Evolutionary conservation across 2,329 filamentous ascomycete species (phyloP).

Genomic region (Diaporthe citrichinensis): DNA sequence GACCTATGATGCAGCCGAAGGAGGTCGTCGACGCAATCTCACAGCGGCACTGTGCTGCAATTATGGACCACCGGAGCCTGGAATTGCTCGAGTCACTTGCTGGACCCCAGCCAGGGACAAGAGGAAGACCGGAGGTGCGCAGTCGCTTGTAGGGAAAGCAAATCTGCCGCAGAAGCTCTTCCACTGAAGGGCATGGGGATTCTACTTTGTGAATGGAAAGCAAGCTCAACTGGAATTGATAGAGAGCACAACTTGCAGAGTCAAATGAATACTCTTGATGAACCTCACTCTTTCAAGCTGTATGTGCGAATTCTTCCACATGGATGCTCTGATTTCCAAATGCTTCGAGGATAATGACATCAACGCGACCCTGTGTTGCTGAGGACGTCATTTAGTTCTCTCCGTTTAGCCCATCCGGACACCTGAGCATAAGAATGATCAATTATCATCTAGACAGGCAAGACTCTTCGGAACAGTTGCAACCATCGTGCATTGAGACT

Average conservation of each 20-base stretch:
- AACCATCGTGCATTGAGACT: too few relatives aligned
- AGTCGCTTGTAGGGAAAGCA: slow-evolving; percentile 7
- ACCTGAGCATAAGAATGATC: too few relatives aligned
- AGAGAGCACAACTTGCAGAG: neutral
- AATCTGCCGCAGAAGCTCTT: neutral
- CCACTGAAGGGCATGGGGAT: too few relatives aligned
- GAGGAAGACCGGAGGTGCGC: neutral
- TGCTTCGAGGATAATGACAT: neutral
- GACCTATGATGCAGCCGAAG: slow-evolving; percentile 53
- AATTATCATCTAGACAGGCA: neutral
- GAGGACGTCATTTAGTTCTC: neutral
- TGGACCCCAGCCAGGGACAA: neutral
- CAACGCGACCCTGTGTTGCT: neutral
- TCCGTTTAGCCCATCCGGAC: neutral
- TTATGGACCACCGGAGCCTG: slow-evolving; percentile 52
- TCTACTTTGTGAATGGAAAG: neutral
- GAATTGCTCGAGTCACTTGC: slow-evolving; percentile 48
- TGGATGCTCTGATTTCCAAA: too few relatives aligned
- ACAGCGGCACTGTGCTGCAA: slow-evolving; percentile 50
- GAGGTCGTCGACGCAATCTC: slow-evolving; percentile 52
- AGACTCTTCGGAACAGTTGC: neutral
- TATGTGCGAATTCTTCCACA: neutral
- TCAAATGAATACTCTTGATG: neutral
- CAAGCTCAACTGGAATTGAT: neutral
- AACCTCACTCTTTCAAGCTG: neutral